Conservation (phyloP, 2,329 filamentous ascomycete species). For the Aschersonia sp. region DNA sequence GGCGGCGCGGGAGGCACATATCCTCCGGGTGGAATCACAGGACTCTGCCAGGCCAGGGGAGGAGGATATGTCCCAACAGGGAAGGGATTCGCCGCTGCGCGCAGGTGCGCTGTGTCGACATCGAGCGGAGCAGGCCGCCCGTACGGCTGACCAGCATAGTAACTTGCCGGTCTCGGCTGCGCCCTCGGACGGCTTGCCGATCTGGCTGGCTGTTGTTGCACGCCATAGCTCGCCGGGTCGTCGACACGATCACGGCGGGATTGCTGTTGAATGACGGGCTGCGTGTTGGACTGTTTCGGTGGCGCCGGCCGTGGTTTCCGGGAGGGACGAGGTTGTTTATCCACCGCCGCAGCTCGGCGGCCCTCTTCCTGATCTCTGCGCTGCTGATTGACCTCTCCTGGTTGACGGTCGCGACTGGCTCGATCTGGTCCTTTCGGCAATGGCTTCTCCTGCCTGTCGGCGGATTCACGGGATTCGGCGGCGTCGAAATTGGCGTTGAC, state of each 20-base stretch:
- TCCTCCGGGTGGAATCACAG: constrained; percentile 11
- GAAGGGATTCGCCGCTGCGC: constrained; percentile 7
- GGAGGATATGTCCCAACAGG: constrained; percentile 17
- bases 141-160: constrained; percentile 18
- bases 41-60: constrained; percentile 11
- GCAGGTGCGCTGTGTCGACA: background rate
- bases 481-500: constrained; percentile 22
- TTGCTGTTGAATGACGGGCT: constrained; percentile 16
- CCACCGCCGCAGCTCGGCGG: constrained; percentile 3
- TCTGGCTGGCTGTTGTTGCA: constrained; percentile 16
- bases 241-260: constrained; percentile 18
- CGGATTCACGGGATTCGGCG: constrained; percentile 27
- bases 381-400: constrained; percentile 13
- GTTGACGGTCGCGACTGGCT: constrained; percentile 8
- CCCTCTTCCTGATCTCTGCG: constrained; percentile 12
- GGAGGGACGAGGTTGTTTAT: constrained; percentile 12
- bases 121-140: constrained; percentile 10
- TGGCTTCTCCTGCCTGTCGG: constrained; percentile 13
- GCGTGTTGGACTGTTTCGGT: constrained; percentile 16
- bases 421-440: constrained; percentile 8
- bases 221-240: constrained; percentile 19
- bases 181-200: constrained; percentile 17
- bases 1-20: constrained; percentile 11
- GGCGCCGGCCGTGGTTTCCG: constrained; percentile 15
- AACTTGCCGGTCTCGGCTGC: constrained; percentile 19